Conservation (phyloP, 768 basidiomycete genomes). For the Tulasnella sp. region DNA sequence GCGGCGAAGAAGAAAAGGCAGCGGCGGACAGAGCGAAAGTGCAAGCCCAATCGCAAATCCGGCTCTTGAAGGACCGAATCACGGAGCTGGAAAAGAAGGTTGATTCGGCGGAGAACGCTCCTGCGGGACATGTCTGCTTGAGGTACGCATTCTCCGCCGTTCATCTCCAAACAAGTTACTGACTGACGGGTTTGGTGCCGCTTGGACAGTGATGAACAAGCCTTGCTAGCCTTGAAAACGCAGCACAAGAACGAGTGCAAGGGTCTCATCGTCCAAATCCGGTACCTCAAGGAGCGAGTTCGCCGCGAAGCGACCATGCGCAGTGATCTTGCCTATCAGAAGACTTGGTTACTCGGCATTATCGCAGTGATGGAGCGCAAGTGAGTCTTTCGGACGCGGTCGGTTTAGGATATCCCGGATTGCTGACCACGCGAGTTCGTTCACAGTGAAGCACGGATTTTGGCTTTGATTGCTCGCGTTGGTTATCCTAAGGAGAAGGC, state of each 20-base stretch:
- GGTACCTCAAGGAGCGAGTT: slow-evolving; percentile 90
- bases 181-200: too few relatives aligned
- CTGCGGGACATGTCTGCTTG: slow-evolving; percentile 62
- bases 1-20: slow-evolving; percentile 46
- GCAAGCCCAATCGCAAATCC: slow-evolving; percentile 67
- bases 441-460: slow-evolving; percentile 66
- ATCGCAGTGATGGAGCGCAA: slow-evolving; percentile 64
- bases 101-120: slow-evolving; percentile 51
- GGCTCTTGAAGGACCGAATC: slow-evolving; percentile 67
- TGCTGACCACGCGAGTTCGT: slow-evolving; percentile 28
- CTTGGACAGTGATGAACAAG: slow-evolving; percentile 6
- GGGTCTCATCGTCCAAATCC: slow-evolving; percentile 86
- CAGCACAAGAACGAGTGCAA: slow-evolving; percentile 88
- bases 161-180: neutral
- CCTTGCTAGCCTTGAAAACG: slow-evolving; percentile 39
- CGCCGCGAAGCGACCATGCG: slow-evolving; percentile 83
- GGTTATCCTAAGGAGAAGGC: slow-evolving; percentile 62
- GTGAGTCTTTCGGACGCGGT: slow-evolving; percentile 47
- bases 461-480: slow-evolving; percentile 74
- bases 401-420: slow-evolving; percentile 28
- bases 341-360: slow-evolving; percentile 72
- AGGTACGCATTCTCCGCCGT: slow-evolving; percentile 50
- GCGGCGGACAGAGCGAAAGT: slow-evolving; percentile 61
- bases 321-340: slow-evolving; percentile 78
- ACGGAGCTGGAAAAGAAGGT: slow-evolving; percentile 54